phyloP scores from a whole-genome alignment of 2,329 filamentous ascomycete species.

The Cryphonectria japonica region DNA sequence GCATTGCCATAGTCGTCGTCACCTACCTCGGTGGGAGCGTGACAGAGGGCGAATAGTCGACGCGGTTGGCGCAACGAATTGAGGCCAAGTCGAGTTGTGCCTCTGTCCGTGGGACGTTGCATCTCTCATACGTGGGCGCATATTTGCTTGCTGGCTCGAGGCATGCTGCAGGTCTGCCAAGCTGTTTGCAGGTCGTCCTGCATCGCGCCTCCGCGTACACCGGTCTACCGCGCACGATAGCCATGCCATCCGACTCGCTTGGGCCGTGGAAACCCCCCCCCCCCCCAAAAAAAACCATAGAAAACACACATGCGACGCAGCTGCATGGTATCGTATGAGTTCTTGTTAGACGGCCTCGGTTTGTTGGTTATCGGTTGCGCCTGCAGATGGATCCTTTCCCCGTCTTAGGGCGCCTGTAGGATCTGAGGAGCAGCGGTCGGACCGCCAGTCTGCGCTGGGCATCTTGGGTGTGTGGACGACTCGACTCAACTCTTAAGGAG shows the following conservation, averaged over 20 bases:
- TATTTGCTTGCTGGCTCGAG: slow-evolving; percentile 5
- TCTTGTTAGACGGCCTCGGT: not conserved
- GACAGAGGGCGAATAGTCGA: slow-evolving; percentile 3
- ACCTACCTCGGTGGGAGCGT: slow-evolving; percentile 7
- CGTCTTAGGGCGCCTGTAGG: slow-evolving; percentile 1
- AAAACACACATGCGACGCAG: slow-evolving; percentile 3
- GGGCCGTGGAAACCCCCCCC: not conserved
- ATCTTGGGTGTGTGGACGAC: not conserved
- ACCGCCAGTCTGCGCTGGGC: slow-evolving; percentile 8
- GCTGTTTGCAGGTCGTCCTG: not conserved
- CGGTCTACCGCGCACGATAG: not conserved
- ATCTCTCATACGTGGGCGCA: slow-evolving; percentile 6
- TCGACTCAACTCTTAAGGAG: not conserved
- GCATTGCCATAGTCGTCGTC: slow-evolving; percentile 9
- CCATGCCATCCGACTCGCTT: slow-evolving; percentile 3
- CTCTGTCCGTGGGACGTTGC: slow-evolving; percentile 17
- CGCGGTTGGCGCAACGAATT: slow-evolving; percentile 15
- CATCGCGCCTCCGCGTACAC: not conserved
- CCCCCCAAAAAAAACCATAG: no score
- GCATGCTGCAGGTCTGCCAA: slow-evolving; percentile 8
- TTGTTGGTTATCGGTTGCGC: slow-evolving; percentile 3
- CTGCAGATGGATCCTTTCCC: slow-evolving; percentile 5
- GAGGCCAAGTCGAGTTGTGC: slow-evolving; percentile 1
- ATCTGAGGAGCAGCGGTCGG: slow-evolving; percentile 14
- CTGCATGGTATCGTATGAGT: slow-evolving; percentile 3